Conservation (phyloP, 2,329 filamentous ascomycete genomes). For the Penicillium sp. region DNA sequence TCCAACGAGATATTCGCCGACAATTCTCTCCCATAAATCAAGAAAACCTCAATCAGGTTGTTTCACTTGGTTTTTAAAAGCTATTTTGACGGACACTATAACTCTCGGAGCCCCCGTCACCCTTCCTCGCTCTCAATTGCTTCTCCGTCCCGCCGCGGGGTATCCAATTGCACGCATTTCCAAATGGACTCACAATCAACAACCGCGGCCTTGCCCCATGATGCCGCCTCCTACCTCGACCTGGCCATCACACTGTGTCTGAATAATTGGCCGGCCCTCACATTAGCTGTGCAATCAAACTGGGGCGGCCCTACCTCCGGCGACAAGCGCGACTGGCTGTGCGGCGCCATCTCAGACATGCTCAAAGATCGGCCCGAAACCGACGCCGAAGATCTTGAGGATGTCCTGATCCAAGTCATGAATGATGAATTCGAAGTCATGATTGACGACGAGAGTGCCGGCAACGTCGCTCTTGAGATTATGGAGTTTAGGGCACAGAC, state of each 20-base stretch:
- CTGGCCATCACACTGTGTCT: constrained; percentile 83
- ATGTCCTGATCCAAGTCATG: constrained; percentile 85
- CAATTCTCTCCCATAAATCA: not conserved
- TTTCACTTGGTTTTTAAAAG: not conserved
- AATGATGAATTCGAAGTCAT: constrained; percentile 93
- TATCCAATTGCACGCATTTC: constrained; percentile 13
- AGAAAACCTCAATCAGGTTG: not conserved
- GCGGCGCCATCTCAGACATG: constrained; percentile 80
- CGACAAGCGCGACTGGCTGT: constrained; percentile 97
- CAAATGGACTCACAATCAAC: constrained; percentile 29
- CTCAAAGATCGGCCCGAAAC: constrained; percentile 65
- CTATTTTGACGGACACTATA: not conserved
- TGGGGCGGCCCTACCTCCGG: constrained; percentile 83
- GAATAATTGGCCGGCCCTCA: constrained; percentile 85
- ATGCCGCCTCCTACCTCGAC: constrained; percentile 72
- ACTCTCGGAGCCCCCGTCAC: not conserved
- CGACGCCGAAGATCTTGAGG: constrained; percentile 79
- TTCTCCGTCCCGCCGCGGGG: constrained; percentile 16
- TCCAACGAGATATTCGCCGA: not conserved
- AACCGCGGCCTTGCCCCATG: constrained; percentile 46
- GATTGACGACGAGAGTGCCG: constrained; percentile 85
- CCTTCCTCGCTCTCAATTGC: not conserved
- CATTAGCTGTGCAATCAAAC: constrained; percentile 80
- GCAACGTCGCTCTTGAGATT: constrained; percentile 72
- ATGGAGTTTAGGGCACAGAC: constrained; percentile 68